Evolutionary conservation across 257 asterid genomes (phyloP), one percentile per base, ranked within the genome.

Genomic region (Ballota nigra): DNA sequence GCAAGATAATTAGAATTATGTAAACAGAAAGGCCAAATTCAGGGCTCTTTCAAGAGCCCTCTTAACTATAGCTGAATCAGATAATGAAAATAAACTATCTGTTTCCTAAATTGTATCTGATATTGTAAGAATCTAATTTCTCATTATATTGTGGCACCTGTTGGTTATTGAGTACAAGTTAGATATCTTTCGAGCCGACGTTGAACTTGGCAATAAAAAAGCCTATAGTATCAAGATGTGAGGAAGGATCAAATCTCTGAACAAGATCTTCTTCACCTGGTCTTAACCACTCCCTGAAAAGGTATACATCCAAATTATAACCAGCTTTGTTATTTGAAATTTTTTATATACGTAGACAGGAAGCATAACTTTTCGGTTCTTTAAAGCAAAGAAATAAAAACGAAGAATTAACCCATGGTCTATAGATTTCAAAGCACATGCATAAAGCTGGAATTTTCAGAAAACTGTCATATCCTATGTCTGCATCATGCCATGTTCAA

Each of bases 221-320:
- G 31, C 99, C 99, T 20, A 94, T 88, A 0, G 98, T 94, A 71
- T 94, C 99, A 2, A 89, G 90, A 40, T 85, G 55, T 16, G 97
- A 86, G 4, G 97, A 88, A 8, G 98, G 99, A 83, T 95, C 98
- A 56, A 95, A 95, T 79, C 98, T 89, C 86, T 95, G 99, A 74
- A 95, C 98, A 64, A 89, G 83, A 53, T 87, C 82, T 75, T 95
- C 99, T 86, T 95, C 99, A 23, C 99, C 96, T 0, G 95, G 87
- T 73, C 89, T 89, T 67, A 95, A 81, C 98, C 99, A 95, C 75
- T 92, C 95, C 84, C 97, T 92, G 89, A 61, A 79, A 61, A 66
- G 75, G 9, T n/a, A 13, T 68, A 26, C 63, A 77, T 64, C 55
- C 58, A 55, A 69, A 34, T 58, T 8, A 4, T 67, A 31, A 68